Evolutionary conservation across 2,329 filamentous ascomycete genomes (phyloP), one percentile per base, ranked within the genome.

Genomic region (Aspergillus sp.): DNA sequence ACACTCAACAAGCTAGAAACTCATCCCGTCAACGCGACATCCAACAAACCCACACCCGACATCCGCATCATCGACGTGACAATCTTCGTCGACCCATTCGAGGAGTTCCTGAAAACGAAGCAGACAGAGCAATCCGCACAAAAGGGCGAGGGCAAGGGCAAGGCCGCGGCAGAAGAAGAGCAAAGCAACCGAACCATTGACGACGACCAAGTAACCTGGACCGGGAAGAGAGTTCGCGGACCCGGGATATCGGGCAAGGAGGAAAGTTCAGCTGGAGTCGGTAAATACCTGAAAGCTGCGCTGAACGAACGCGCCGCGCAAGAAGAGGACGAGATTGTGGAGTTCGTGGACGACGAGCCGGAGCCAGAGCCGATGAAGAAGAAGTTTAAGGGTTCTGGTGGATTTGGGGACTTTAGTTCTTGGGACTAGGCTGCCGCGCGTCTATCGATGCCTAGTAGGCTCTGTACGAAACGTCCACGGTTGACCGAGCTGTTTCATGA

Each of bases 141-240:
- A 43, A 82, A 72, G 41, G 64, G 62, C 2, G 66, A 70, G n/a
- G 63, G 51, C 22, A 51, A 49, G 17, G 68, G 51, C 22, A 51
- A 49, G 17, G 68, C 64, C 47, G 63, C 63, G 15, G 64, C 54
- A 52, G 70, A 72, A 50, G 66, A 72, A 30, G 70, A 74, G 11
- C 68, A 74, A 55, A 60, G 60, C 15, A 59, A 64, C 52, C 70
- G 65, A 47, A 66, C 83, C 60, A 80, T 85, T 1, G 94, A 96
- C 57, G 94, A 97, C 72, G 93, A 98, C 71, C 87, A 87, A 74
- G 89, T 91, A 2, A 99, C 95, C 3, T 99, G 95, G 95, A 98
- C 95, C 3, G 95, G 95, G 3, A 99, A 98, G 80, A 83, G 93
- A 46, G 87, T 99, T 54, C 83, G 93, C 28, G 84, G 82, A 1